Percentiles rank a stretch among this genome's conserved stretches.
Evolutionary conservation across 371 early-diverging fungal genomes (phyloP).

Genomic region (Batkoa obscura): DNA sequence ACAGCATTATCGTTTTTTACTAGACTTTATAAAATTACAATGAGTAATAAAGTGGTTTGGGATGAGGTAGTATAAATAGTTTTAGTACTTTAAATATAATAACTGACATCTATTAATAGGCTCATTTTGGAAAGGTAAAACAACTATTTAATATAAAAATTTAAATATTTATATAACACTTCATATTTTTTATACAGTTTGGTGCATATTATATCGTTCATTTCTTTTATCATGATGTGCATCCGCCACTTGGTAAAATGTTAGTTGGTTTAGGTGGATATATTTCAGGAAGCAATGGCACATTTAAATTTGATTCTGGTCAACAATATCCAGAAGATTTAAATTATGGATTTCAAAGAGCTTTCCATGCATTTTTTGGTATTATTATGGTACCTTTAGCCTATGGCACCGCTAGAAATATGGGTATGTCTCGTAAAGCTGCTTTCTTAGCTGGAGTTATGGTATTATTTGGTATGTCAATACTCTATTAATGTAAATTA

Average conservation of each 20-base stretch:
- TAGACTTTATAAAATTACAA: constrained; percentile 2
- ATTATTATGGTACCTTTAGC: constrained; percentile 86
- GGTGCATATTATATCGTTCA: constrained; percentile 84
- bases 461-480: constrained; percentile 48
- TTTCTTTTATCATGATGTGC: constrained; percentile 98
- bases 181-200: constrained; percentile 37
- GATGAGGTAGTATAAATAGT: background rate
- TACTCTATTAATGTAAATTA: background rate
- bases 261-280: constrained; percentile 83
- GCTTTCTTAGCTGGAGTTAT: constrained; percentile 58
- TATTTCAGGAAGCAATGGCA: constrained; percentile 73
- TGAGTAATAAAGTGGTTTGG: constrained; percentile 5
- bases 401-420: constrained; percentile 69
- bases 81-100: background rate
- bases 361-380: constrained; percentile 80
- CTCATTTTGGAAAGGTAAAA: constrained; percentile 13
- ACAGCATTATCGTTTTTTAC: constrained; percentile 2
- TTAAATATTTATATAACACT: background rate
- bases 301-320: constrained; percentile 71
- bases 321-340: constrained; percentile 62
- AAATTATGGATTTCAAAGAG: constrained; percentile 84
- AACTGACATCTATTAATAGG: constrained; percentile 4
- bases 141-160: background rate
- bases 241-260: constrained; percentile 99
- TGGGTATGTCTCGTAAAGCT: constrained; percentile 43